Evolutionary conservation across 768 basidiomycete species (phyloP), one percentile per base, ranked within the genome.

Genomic region (Kwoniella shandongensis): DNA sequence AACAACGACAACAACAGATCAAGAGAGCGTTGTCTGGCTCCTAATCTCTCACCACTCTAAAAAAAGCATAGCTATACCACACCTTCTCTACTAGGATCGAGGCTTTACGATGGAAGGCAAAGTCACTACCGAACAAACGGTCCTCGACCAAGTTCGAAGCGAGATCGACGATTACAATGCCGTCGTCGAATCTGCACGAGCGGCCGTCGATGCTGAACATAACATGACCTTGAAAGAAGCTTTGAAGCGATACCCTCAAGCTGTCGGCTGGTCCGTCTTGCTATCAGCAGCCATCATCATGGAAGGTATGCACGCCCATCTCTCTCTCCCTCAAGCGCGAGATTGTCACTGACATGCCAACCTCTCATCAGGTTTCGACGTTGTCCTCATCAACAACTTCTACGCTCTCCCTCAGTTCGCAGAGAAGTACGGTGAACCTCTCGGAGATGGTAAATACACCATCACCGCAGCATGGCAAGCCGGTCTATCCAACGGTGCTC

Each of bases 391-490:
- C 7, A 46, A 44, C 18, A 35, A 60, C 26, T 62, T 63, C 46
- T 65, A 64, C 56, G 66, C 67, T 4, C 55, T 66, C 29, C 62
- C 62, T 18, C 62, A 62, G 41, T 69, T 69, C 62, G 44, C 55
- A 12, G 26, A 60, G 30, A 53, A 57, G 35, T 71, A 62, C 55
- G 67, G 62, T 47, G 54, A 48, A 2, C 41, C 62, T 50, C 51
- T 51, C 30, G 41, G 57, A 17, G 57, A 68, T 46, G 73, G 69
- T 5, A 47, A 53, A 10, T 76, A 74, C 51, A 56, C 62, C 3
- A 67, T 77, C 36, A 63, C 74, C 1, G 69, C 76, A 0, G 46
- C 57, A 13, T 77, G 76, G 78, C 78, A 77, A 42, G 62, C 74
- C 7, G 75, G 67, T 30, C 59, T 78, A n/a, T 49, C 51, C 17